Evolutionary conservation across 2,329 filamentous ascomycete species (phyloP).

Genomic region (Tricladium varicosporioides): DNA sequence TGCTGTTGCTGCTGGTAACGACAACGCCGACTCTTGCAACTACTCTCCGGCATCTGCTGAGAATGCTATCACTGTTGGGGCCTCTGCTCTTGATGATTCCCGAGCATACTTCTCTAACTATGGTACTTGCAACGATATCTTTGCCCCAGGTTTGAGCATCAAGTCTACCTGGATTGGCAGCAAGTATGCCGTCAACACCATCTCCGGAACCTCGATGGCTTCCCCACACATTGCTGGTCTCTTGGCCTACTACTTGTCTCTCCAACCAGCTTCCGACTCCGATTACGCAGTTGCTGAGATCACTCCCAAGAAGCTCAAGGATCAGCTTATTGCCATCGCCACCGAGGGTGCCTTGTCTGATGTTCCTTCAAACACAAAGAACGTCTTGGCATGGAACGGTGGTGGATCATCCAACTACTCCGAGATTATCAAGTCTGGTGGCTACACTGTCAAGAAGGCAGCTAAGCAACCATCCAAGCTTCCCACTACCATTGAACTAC

Average conservation of each 20-base stretch:
- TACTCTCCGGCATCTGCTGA: constrained; percentile 94
- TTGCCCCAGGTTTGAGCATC: constrained; percentile 95
- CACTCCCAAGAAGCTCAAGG: constrained; percentile 92
- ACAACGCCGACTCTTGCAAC: constrained; percentile 98
- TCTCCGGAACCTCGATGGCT: constrained; percentile 99
- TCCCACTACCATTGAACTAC: constrained; percentile 54
- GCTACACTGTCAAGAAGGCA: constrained; percentile 59
- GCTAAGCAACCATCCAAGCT: constrained; percentile 45
- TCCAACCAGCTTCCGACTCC: constrained; percentile 86
- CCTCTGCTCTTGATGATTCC: constrained; percentile 88
- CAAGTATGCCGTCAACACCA: constrained; percentile 95
- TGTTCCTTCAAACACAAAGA: constrained; percentile 82
- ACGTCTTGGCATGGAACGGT: constrained; percentile 98
- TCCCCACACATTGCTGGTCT: constrained; percentile 96
- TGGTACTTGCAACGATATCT: constrained; percentile 99
- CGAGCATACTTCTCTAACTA: constrained; percentile 99
- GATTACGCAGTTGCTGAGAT: constrained; percentile 87
- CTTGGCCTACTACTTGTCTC: constrained; percentile 94
- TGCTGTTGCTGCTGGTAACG: constrained; percentile 95
- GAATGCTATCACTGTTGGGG: constrained; percentile 93
- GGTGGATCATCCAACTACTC: constrained; percentile 91
- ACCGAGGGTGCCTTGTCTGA: constrained; percentile 77
- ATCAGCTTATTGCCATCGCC: constrained; percentile 77
- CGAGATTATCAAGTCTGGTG: constrained; percentile 72
- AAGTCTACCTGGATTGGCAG: constrained; percentile 98